A percentile compares a stretch with the other conserved stretches of the same genome.
These are phyloP conservation scores for Saccharomycopsis hybrid DNA, from an alignment of 1,139 yeast species.

Conservation along the genomic window DNA sequence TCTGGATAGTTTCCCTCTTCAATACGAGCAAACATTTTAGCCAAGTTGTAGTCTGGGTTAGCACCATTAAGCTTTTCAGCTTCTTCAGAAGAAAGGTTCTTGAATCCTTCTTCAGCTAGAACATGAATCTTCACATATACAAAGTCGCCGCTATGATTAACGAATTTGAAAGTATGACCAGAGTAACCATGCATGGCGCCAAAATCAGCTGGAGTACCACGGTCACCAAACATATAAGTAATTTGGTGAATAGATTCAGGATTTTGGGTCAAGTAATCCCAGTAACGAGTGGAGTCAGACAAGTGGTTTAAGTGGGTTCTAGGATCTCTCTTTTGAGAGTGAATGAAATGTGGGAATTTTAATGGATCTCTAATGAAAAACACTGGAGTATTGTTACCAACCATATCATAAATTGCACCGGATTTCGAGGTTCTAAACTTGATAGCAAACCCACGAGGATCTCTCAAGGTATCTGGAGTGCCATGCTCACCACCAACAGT, in stretches of 20 bases:
- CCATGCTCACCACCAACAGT: slow-evolving; percentile 89
- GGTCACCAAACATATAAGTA: slow-evolving; percentile 57
- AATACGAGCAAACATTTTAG: slow-evolving; percentile 52
- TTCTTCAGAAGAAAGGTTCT: slow-evolving; percentile 49
- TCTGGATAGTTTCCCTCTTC: slow-evolving; percentile 55
- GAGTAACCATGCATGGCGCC: slow-evolving; percentile 70
- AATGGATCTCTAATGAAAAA: slow-evolving; percentile 83
- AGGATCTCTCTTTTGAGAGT: slow-evolving; percentile 75
- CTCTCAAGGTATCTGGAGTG: slow-evolving; percentile 81
- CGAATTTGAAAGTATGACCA: slow-evolving; percentile 71
- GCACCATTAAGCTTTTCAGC: slow-evolving; percentile 50
- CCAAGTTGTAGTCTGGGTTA: slow-evolving; percentile 58
- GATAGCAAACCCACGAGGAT: slow-evolving; percentile 82
- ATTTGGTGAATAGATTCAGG: slow-evolving; percentile 61
- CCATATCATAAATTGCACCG: slow-evolving; percentile 78
- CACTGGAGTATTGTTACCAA: slow-evolving; percentile 84
- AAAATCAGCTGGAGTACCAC: slow-evolving; percentile 65
- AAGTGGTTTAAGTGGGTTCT: slow-evolving; percentile 39
- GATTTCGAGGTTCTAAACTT: slow-evolving; percentile 75
- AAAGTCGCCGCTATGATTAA: slow-evolving; percentile 57
- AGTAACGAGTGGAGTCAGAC: slow-evolving; percentile 46
- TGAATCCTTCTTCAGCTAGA: slow-evolving; percentile 55
- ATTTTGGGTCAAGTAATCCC: slow-evolving; percentile 65
- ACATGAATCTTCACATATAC: slow-evolving; percentile 65
- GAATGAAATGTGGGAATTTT: slow-evolving; percentile 84